Conservation (phyloP, 2,329 filamentous ascomycete genomes). For the Cadophora gregata region DNA sequence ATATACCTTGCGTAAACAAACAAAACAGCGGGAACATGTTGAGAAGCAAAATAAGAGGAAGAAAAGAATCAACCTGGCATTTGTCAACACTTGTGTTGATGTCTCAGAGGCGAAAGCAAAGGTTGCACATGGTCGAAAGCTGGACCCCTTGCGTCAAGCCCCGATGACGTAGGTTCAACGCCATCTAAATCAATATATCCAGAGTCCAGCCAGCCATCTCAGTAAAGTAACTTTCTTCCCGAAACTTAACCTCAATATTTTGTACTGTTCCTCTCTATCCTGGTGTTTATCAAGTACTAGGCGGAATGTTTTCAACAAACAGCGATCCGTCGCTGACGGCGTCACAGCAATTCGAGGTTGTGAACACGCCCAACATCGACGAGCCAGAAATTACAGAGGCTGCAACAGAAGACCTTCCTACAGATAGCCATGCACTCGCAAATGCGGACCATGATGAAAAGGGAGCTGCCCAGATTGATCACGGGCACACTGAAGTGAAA, state of each 20-base stretch:
- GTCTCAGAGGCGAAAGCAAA: too few relatives aligned
- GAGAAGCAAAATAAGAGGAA: too few relatives aligned
- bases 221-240: neutral
- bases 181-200: neutral
- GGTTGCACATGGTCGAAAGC: slow-evolving; percentile 1
- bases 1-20: too few relatives aligned
- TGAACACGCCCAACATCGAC: slow-evolving; percentile 25
- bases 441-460: slow-evolving; percentile 48
- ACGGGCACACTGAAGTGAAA: slow-evolving; percentile 52
- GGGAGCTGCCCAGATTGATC: slow-evolving; percentile 49
- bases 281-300: neutral
- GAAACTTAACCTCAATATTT: neutral
- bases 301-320: neutral
- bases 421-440: slow-evolving; percentile 51
- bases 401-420: slow-evolving; percentile 42
- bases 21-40: too few relatives aligned
- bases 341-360: slow-evolving; percentile 26
- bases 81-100: too few relatives aligned
- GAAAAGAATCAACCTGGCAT: too few relatives aligned
- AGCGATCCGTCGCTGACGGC: neutral
- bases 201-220: neutral
- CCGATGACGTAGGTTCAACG: slow-evolving; percentile 8
- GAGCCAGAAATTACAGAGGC: slow-evolving; percentile 36
- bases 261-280: neutral
- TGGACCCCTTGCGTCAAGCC: neutral